A percentile compares a stretch with the other conserved stretches of the same genome.
Conservation (phyloP, 495 filamentous ascomycete species). For the Trichoderma reesei region DNA sequence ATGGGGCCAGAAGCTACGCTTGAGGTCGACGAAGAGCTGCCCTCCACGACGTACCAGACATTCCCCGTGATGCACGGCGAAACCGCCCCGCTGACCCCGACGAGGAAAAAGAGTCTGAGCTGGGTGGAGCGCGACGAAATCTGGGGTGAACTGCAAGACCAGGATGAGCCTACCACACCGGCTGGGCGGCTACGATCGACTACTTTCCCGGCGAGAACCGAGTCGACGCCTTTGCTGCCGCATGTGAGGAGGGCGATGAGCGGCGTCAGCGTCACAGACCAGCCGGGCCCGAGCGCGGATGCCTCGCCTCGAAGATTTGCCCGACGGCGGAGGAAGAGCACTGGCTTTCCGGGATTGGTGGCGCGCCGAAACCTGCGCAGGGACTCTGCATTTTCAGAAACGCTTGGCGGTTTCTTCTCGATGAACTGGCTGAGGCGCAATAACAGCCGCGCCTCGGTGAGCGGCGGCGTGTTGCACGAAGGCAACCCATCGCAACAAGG, state of each 20-base stretch:
- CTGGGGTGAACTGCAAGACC: constrained; percentile 58
- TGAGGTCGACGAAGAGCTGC: constrained; percentile 26
- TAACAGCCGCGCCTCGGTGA: constrained; percentile 11
- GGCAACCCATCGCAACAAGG: background rate
- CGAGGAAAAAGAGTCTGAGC: constrained; percentile 28
- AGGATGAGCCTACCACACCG: constrained; percentile 30
- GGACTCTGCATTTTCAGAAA: constrained; percentile 26
- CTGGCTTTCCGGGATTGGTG: constrained; percentile 44
- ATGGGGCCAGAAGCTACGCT: constrained; percentile 23
- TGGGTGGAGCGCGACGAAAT: constrained; percentile 53
- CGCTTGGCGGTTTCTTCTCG: constrained; percentile 28
- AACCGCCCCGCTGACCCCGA: constrained; percentile 22
- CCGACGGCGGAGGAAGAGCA: constrained; percentile 37
- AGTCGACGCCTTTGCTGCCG: constrained; percentile 23
- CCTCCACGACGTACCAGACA: constrained; percentile 34
- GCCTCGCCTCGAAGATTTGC: constrained; percentile 24
- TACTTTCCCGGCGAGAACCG: constrained; percentile 23
- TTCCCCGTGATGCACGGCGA: constrained; percentile 31
- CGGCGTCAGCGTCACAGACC: constrained; percentile 19
- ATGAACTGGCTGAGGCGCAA: constrained; percentile 31
- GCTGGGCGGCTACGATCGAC: constrained; percentile 28
- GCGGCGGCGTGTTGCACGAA: background rate
- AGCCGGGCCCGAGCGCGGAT: constrained; percentile 15
- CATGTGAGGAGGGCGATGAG: constrained; percentile 18
- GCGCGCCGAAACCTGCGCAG: constrained; percentile 22